Percentiles rank a stretch among this genome's conserved stretches.
These are phyloP conservation scores for Leishmania arabica DNA, from an alignment of 208 protist genomes.

Conservation along the genomic window DNA sequence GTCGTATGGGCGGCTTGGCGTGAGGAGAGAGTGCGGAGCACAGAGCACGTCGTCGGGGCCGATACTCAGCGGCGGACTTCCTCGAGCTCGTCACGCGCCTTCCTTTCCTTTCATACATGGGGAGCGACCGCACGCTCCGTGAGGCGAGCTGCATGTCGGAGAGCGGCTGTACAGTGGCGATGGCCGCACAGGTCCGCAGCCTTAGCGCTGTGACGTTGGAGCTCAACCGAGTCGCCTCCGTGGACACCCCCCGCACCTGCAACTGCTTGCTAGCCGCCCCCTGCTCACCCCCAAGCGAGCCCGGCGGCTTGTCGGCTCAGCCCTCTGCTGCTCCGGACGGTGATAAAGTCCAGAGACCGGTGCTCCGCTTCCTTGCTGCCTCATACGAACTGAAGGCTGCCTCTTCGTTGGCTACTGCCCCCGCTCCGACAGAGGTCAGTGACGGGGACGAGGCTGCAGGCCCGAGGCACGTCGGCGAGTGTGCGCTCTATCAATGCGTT, in stretches of 20 bases:
- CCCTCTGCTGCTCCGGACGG: not conserved
- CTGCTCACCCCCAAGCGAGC: not conserved
- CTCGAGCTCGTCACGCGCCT: not conserved
- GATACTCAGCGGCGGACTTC: not conserved
- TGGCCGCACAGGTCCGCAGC: not conserved
- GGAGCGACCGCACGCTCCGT: not conserved
- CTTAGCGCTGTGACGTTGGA: not conserved
- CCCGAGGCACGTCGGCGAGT: constrained; percentile 25
- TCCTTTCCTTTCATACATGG: not conserved
- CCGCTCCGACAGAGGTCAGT: not conserved
- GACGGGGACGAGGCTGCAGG: not conserved
- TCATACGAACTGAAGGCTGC: constrained; percentile 1
- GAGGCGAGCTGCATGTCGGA: not conserved
- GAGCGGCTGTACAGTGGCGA: not conserved
- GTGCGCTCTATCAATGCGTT: constrained; percentile 10
- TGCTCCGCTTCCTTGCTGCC: not conserved
- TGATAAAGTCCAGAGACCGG: not conserved
- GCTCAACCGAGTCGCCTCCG: constrained; percentile 4
- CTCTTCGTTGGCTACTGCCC: not conserved
- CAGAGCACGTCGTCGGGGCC: not conserved
- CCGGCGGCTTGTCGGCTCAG: not conserved
- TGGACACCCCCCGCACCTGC: constrained; percentile 48
- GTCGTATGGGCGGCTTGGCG: not conserved
- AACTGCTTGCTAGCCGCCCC: constrained; percentile 71
- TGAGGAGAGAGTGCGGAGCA: not conserved